These are phyloP conservation scores for Hansenula lynferdii DNA, from an alignment of 1,139 yeast genomes.

Conservation along the genomic window DNA sequence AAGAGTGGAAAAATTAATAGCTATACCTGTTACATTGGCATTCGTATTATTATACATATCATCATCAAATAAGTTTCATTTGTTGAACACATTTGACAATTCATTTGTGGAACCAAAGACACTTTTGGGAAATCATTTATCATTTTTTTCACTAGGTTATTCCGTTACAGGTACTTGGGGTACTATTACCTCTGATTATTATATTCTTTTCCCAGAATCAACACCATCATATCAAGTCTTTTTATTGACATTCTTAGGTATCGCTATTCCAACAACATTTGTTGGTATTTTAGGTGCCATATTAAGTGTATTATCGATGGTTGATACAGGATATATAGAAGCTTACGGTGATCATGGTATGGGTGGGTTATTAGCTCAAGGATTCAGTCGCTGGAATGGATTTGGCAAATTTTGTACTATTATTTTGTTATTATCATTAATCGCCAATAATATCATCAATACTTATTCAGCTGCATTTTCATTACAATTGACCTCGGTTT, in stretches of 20 bases:
- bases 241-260: conserved; percentile 61
- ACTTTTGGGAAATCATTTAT: conserved; percentile 61
- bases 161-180: conserved; percentile 92
- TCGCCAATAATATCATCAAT: conserved; percentile 77
- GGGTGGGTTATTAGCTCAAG: conserved; percentile 71
- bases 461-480: conserved; percentile 84
- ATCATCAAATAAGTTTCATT: conserved; percentile 47
- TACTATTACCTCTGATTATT: conserved; percentile 81
- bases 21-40: conserved; percentile 66
- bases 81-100: conserved; percentile 25
- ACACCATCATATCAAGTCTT: conserved; percentile 57
- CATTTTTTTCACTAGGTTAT: conserved; percentile 70
- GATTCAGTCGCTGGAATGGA: conserved; percentile 73
- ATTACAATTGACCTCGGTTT: conserved; percentile 62
- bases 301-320: conserved; percentile 65
- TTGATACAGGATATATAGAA: conserved; percentile 53
- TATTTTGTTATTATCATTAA: conserved; percentile 63
- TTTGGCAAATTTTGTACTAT: conserved; percentile 75
- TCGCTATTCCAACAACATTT: conserved; percentile 67
- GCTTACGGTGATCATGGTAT: conserved; percentile 60
- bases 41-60: conserved; percentile 68
- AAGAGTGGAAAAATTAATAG: conserved; percentile 60
- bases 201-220: conserved; percentile 73
- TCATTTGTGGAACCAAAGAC: conserved; percentile 34
- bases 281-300: conserved; percentile 72